These are phyloP conservation scores for Hypoxylon fuscum DNA, from an alignment of 495 filamentous ascomycete genomes.

Conservation along the genomic window DNA sequence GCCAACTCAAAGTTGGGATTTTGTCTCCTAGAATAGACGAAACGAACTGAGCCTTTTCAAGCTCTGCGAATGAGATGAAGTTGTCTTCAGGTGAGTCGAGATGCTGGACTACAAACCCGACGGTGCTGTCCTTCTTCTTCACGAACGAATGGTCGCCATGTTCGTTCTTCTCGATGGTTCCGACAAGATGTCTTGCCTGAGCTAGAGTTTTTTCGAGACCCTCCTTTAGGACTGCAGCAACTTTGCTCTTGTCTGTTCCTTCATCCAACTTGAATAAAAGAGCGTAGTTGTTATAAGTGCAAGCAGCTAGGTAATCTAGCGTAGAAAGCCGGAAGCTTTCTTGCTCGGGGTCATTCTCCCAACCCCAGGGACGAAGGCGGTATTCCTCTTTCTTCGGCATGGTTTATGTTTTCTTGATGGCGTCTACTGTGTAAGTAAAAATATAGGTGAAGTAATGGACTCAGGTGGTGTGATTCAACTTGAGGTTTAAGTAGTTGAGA, in stretches of 20 bases:
- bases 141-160: constrained; percentile 50
- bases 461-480: background rate
- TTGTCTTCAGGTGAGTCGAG: constrained; percentile 47
- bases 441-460: background rate
- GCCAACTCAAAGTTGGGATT: constrained; percentile 44
- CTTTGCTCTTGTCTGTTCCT: constrained; percentile 37
- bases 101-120: constrained; percentile 53
- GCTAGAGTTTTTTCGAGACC: constrained; percentile 54
- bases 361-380: constrained; percentile 22
- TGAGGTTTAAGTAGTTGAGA: constrained; percentile 11
- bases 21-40: constrained; percentile 43
- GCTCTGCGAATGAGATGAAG: constrained; percentile 43
- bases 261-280: constrained; percentile 53
- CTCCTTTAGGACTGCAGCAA: constrained; percentile 41
- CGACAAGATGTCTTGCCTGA: constrained; percentile 53
- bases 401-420: background rate
- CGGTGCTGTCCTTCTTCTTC: constrained; percentile 54
- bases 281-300: constrained; percentile 49
- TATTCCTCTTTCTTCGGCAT: constrained; percentile 27
- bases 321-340: constrained; percentile 40
- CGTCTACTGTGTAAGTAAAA: background rate
- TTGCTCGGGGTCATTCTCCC: constrained; percentile 29
- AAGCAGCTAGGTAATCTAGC: constrained; percentile 46
- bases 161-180: constrained; percentile 52
- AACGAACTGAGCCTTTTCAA: constrained; percentile 45